Conservation (phyloP, 805 yeast genomes). For the Myxozyma monticola region DNA sequence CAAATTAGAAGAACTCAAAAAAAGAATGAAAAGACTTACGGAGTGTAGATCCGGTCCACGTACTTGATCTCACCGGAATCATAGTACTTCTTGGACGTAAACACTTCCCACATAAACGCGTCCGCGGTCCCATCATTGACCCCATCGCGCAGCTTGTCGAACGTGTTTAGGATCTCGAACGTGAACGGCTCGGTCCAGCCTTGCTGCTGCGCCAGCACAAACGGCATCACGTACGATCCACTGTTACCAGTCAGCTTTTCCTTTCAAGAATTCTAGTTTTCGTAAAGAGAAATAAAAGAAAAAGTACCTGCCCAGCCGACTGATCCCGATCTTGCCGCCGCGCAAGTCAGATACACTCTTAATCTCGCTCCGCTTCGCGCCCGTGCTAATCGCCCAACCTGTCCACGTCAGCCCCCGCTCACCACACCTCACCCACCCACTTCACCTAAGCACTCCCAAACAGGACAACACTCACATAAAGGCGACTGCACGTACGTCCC, state of each 20-base stretch:
- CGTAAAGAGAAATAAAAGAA: not conserved
- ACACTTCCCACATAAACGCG: conserved; percentile 95
- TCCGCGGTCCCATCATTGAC: conserved; percentile 69
- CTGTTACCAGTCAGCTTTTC: conserved; percentile 22
- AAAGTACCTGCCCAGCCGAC: conserved; percentile 71
- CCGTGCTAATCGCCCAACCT: conserved; percentile 83
- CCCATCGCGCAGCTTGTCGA: conserved; percentile 73
- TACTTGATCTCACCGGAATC: conserved; percentile 76
- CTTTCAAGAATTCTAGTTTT: too few relatives aligned
- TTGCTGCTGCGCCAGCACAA: conserved; percentile 67
- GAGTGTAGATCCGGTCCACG: conserved; percentile 87
- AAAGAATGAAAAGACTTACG: conserved; percentile 39
- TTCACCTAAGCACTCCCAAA: too few relatives aligned
- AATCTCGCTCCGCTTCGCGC: conserved; percentile 58
- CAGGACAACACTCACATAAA: conserved; percentile 46
- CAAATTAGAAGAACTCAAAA: not conserved
- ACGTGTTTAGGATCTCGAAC: conserved; percentile 57
- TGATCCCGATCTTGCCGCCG: conserved; percentile 70
- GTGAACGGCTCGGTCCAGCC: conserved; percentile 50
- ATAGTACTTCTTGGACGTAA: conserved; percentile 83
- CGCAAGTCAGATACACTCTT: conserved; percentile 53
- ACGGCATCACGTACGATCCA: conserved; percentile 90
- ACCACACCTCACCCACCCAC: too few relatives aligned
- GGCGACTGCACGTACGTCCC: conserved; percentile 88
- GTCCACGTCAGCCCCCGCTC: not conserved